A percentile compares a stretch with the other conserved stretches of the same genome.
phyloP scores from a whole-genome alignment of 352 stramenopile species.

The Pythium volutum region DNA sequence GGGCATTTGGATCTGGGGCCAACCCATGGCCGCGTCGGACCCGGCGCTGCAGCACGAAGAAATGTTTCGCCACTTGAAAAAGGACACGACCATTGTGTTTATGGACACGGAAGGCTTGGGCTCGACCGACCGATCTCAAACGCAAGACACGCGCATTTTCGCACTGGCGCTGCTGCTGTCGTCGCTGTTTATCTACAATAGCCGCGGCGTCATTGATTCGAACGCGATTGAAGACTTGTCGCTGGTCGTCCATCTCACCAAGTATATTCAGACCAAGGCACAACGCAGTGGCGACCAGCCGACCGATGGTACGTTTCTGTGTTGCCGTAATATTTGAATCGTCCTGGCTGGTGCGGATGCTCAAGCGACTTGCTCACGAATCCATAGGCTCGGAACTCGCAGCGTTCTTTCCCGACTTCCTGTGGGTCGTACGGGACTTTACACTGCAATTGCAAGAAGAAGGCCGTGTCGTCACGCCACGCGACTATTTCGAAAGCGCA shows the following conservation, averaged over 20 bases:
- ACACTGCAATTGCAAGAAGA: slow-evolving; percentile 83
- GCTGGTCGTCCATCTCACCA: slow-evolving; percentile 89
- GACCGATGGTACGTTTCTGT: slow-evolving; percentile 23
- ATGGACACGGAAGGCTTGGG: slow-evolving; percentile 89
- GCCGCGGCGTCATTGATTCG: slow-evolving; percentile 86
- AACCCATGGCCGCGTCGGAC: slow-evolving; percentile 54
- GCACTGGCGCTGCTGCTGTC: slow-evolving; percentile 80
- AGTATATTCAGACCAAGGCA: slow-evolving; percentile 82
- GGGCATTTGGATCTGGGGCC: slow-evolving; percentile 91
- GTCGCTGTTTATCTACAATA: slow-evolving; percentile 91
- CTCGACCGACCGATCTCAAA: slow-evolving; percentile 78
- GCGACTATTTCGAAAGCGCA: slow-evolving; percentile 87
- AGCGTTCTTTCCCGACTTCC: slow-evolving; percentile 79
- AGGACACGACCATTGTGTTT: slow-evolving; percentile 77
- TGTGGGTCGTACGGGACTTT: slow-evolving; percentile 91
- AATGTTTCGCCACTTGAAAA: slow-evolving; percentile 32
- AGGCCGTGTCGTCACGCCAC: slow-evolving; percentile 79
- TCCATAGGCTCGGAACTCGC: slow-evolving; percentile 33
- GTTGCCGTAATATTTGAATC: no score
- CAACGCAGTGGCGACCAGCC: slow-evolving; percentile 1
- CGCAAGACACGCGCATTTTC: slow-evolving; percentile 90
- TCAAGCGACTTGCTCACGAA: neutral
- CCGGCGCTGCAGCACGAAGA: slow-evolving; percentile 36
- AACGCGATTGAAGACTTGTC: slow-evolving; percentile 90
- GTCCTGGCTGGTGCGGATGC: neutral